Evolutionary conservation across 2,329 filamentous ascomycete genomes (phyloP).

Genomic region (Cladosporium sp.): DNA sequence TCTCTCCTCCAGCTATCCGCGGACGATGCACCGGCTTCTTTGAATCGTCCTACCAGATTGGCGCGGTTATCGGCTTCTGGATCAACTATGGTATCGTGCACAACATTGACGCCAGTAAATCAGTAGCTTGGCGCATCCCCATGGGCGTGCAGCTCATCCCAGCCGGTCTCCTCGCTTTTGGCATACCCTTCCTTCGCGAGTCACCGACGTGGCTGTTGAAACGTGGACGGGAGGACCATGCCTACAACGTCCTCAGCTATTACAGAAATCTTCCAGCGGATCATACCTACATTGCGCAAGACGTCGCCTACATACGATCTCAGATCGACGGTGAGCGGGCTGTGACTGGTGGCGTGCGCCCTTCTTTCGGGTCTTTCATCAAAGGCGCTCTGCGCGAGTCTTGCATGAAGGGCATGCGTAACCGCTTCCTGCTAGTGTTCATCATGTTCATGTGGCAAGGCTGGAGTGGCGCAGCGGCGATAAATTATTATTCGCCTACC

Average conservation of each 20-base stretch:
- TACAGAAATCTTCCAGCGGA: conserved; percentile 17
- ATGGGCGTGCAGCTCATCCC: conserved; percentile 31
- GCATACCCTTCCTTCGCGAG: conserved; percentile 27
- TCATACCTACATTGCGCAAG: conserved; percentile 24
- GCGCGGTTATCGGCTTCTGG: conserved; percentile 32
- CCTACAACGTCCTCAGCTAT: conserved; percentile 17
- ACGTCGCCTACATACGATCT: conserved; percentile 28
- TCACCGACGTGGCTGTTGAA: conserved; percentile 28
- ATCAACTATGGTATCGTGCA: conserved; percentile 31
- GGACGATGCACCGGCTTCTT: conserved; percentile 31
- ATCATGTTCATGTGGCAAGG: conserved; percentile 34
- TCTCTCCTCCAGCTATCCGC: conserved; percentile 30
- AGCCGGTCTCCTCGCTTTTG: conserved; percentile 25
- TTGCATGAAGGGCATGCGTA: conserved; percentile 33
- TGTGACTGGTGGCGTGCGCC: conserved; percentile 23
- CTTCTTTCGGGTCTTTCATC: conserved; percentile 26
- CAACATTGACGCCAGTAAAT: conserved; percentile 20
- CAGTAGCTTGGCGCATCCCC: conserved; percentile 24
- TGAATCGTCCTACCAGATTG: conserved; percentile 29
- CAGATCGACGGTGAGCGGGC: conserved; percentile 29
- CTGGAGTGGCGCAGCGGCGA: conserved; percentile 29
- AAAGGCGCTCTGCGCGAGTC: conserved; percentile 29
- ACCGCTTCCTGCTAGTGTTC: conserved; percentile 36
- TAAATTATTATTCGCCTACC: conserved; percentile 33
- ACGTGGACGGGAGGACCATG: conserved; percentile 18